Percentiles rank a stretch among this genome's conserved stretches.
Conservation (phyloP, 352 stramenopile species). For the Aphanomyces stellatus region DNA sequence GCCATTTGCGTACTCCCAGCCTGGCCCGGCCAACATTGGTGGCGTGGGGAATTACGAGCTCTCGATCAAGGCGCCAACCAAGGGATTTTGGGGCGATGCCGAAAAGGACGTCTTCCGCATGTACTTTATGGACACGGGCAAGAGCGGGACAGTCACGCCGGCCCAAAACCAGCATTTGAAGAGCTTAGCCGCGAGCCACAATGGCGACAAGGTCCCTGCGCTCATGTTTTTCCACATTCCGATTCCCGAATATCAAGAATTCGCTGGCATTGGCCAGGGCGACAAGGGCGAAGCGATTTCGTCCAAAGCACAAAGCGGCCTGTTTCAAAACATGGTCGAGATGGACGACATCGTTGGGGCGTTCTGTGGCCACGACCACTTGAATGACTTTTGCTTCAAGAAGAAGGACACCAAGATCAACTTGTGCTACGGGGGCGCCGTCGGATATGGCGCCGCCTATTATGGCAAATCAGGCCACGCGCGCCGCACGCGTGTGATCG, state of each 20-base stretch:
- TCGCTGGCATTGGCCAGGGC: background rate
- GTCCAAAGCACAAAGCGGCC: background rate
- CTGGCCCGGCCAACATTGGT: slow-evolving; percentile 33
- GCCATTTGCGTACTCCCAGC: slow-evolving; percentile 38
- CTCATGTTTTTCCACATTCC: slow-evolving; percentile 65
- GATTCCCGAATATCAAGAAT: slow-evolving; percentile 33
- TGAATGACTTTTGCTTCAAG: slow-evolving; percentile 52
- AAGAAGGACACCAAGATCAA: slow-evolving; percentile 37
- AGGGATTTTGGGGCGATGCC: slow-evolving; percentile 30
- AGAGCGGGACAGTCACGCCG: slow-evolving; percentile 44
- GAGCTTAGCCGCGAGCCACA: background rate
- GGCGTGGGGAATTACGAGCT: slow-evolving; percentile 64
- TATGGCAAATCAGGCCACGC: no score
- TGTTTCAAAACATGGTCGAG: slow-evolving; percentile 17
- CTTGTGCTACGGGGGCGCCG: slow-evolving; percentile 45
- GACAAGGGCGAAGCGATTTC: background rate
- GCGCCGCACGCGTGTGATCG: no score
- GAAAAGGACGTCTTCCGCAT: slow-evolving; percentile 42
- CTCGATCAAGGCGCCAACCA: slow-evolving; percentile 30
- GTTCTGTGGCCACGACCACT: slow-evolving; percentile 51
- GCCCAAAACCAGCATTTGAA: slow-evolving; percentile 27
- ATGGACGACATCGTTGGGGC: slow-evolving; percentile 46
- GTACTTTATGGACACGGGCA: slow-evolving; percentile 52
- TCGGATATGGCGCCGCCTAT: slow-evolving; percentile 29
- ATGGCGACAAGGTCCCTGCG: slow-evolving; percentile 23